Evolutionary conservation across 192 early-diverging fungal genomes (phyloP).

Genomic region (Backusella mclennaniae): DNA sequence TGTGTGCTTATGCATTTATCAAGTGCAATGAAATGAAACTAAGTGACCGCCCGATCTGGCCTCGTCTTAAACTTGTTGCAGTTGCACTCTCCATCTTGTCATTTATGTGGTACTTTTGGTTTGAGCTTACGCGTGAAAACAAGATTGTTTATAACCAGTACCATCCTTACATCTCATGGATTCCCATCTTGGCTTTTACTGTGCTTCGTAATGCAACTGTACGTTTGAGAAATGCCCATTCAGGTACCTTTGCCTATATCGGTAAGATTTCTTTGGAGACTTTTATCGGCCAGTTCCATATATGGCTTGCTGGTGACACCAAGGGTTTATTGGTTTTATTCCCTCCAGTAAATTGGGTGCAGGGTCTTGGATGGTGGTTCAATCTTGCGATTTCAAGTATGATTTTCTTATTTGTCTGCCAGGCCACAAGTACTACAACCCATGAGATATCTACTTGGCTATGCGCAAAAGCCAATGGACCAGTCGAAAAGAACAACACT

Average conservation of each 20-base stretch:
- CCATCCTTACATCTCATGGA: conserved; percentile 67
- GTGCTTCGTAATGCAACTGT: conserved; percentile 66
- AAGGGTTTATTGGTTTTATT: conserved; percentile 62
- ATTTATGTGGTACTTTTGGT: conserved; percentile 56
- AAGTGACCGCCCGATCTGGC: conserved; percentile 41
- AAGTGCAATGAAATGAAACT: conserved; percentile 42
- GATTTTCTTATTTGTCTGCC: conserved; percentile 51
- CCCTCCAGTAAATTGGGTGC: conserved; percentile 30
- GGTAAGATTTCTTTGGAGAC: conserved; percentile 72
- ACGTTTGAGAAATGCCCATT: conserved; percentile 51
- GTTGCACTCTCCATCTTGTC: conserved; percentile 36
- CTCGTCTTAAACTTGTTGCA: conserved; percentile 34
- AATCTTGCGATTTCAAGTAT: conserved; percentile 47
- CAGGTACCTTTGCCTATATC: conserved; percentile 52
- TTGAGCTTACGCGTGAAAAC: conserved; percentile 43
- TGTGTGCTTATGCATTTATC: conserved; percentile 51
- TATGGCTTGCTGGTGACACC: conserved; percentile 77
- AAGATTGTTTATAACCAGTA: conserved; percentile 66
- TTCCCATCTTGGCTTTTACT: conserved; percentile 63
- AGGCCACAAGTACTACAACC: conserved; percentile 46
- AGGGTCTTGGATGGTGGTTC: conserved; percentile 46
- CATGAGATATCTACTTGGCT: conserved; percentile 28
- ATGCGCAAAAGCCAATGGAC: neutral
- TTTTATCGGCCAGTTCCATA: conserved; percentile 80
- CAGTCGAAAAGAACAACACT: neutral